Percentiles rank a stretch among this genome's conserved stretches.
Conservation (phyloP, 352 stramenopile genomes). For the Globisporangium cederbergense region DNA sequence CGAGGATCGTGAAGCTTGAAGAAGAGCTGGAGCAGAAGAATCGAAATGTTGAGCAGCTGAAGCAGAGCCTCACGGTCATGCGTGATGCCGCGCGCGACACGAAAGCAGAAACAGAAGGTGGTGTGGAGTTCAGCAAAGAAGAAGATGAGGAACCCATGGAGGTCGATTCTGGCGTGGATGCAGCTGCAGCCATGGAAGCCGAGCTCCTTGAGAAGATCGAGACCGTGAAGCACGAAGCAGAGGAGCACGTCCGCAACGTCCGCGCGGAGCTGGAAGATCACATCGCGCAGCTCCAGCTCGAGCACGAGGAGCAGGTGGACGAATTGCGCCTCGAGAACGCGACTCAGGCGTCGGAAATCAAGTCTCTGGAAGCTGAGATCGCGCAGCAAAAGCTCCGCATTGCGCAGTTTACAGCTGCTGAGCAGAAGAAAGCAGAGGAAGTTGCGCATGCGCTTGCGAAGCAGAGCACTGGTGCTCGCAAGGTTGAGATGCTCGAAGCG, state of each 20-base stretch:
- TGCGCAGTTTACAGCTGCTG: slow-evolving; percentile 51
- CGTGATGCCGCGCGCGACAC: slow-evolving; percentile 28
- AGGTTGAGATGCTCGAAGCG: slow-evolving; percentile 61
- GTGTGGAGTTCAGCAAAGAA: slow-evolving; percentile 14
- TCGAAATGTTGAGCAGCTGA: slow-evolving; percentile 59
- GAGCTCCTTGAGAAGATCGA: slow-evolving; percentile 51
- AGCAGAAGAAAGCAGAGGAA: slow-evolving; percentile 81
- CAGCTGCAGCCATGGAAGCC: slow-evolving; percentile 21
- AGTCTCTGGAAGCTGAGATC: slow-evolving; percentile 61
- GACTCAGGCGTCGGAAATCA: slow-evolving; percentile 53
- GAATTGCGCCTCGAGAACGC: slow-evolving; percentile 59
- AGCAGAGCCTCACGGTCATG: slow-evolving; percentile 53
- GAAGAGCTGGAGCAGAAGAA: slow-evolving; percentile 72
- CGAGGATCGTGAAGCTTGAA: slow-evolving; percentile 55
- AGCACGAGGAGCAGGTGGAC: slow-evolving; percentile 55
- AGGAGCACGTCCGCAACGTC: slow-evolving; percentile 55
- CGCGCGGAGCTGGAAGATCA: slow-evolving; percentile 66
- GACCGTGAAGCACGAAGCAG: slow-evolving; percentile 45
- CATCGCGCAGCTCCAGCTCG: slow-evolving; percentile 42
- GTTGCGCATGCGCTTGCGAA: slow-evolving; percentile 69
- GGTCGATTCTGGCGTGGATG: slow-evolving; percentile 20
- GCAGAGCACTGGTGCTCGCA: slow-evolving; percentile 58
- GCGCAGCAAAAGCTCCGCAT: slow-evolving; percentile 68
- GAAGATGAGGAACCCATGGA: slow-evolving; percentile 41
- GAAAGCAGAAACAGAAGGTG: slow-evolving; percentile 9